phyloP scores from a whole-genome alignment of 176 grass and related monocot species.

The Aegilops bicornis region DNA sequence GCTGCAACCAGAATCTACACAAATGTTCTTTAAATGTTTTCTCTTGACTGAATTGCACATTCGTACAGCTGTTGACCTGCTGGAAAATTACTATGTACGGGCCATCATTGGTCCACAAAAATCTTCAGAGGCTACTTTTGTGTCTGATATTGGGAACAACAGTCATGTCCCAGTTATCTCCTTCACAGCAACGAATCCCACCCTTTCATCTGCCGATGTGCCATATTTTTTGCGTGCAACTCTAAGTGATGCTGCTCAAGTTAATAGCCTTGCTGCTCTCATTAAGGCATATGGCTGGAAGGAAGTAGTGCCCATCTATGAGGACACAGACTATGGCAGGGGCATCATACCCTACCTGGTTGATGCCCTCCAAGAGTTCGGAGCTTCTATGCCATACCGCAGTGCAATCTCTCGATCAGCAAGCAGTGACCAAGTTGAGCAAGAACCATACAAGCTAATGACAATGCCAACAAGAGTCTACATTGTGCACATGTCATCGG shows the following conservation, averaged over 20 bases:
- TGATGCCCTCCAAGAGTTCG: conserved; percentile 47
- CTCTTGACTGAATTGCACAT: not conserved
- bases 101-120: conserved; percentile 53
- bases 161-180: conserved; percentile 52
- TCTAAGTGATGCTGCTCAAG: conserved; percentile 44
- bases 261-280: conserved; percentile 32
- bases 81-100: conserved; percentile 38
- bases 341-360: conserved; percentile 52
- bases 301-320: conserved; percentile 45
- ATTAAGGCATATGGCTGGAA: conserved; percentile 54
- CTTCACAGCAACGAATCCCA: conserved; percentile 58
- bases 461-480: conserved; percentile 54
- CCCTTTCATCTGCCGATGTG: conserved; percentile 1
- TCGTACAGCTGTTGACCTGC: conserved; percentile 43
- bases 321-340: conserved; percentile 57
- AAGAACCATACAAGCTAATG: conserved; percentile 44
- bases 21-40: not conserved
- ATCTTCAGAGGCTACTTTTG: conserved; percentile 45
- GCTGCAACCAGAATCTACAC: not conserved
- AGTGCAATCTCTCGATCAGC: conserved; percentile 35
- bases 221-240: conserved; percentile 57
- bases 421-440: not conserved
- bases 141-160: conserved; percentile 49
- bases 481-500: conserved; percentile 47
- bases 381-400: conserved; percentile 36